These are phyloP conservation scores for Naganishia sp. DNA, from an alignment of 1,284 basidiomycete species.

Conservation along the genomic window DNA sequence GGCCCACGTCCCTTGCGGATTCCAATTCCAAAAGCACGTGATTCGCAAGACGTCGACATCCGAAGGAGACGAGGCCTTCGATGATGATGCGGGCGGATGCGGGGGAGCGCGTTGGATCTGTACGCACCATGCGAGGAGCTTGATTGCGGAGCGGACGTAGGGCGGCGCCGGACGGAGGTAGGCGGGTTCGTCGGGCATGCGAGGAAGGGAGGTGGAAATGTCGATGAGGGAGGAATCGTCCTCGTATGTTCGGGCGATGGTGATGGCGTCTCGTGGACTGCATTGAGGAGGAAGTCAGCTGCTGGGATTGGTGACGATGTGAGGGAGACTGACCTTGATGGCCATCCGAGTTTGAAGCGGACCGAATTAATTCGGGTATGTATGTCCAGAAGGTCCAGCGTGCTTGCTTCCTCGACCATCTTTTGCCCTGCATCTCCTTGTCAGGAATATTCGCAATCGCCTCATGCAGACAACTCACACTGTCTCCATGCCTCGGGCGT, in stretches of 20 bases:
- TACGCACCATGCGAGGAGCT: slow-evolving; percentile 88
- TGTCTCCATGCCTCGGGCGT: slow-evolving; percentile 82
- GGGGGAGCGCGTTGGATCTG: slow-evolving; percentile 60
- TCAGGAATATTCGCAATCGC: neutral
- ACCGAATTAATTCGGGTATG: slow-evolving; percentile 83
- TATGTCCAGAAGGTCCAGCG: slow-evolving; percentile 83
- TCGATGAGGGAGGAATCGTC: slow-evolving; percentile 83
- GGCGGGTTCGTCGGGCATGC: slow-evolving; percentile 83
- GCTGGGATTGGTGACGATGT: slow-evolving; percentile 85
- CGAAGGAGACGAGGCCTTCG: slow-evolving; percentile 44
- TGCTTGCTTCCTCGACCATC: slow-evolving; percentile 78
- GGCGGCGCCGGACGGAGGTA: slow-evolving; percentile 93
- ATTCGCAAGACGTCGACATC: slow-evolving; percentile 62
- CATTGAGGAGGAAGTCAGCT: slow-evolving; percentile 78
- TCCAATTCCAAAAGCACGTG: slow-evolving; percentile 94
- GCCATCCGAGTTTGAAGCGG: slow-evolving; percentile 92
- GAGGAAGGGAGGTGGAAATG: slow-evolving; percentile 91
- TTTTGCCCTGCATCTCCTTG: slow-evolving; percentile 67
- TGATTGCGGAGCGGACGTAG: slow-evolving; percentile 86
- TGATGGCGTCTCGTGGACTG: slow-evolving; percentile 88
- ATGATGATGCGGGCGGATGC: slow-evolving; percentile 48
- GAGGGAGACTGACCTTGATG: slow-evolving; percentile 71
- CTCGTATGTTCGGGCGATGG: slow-evolving; percentile 79
- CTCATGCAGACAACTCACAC: slow-evolving; percentile 54
- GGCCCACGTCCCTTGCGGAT: slow-evolving; percentile 85